A percentile compares a stretch with the other conserved stretches of the same genome.
Conservation (phyloP, 2,329 filamentous ascomycete species). For the Zelopaecilomyces penicillatus region DNA sequence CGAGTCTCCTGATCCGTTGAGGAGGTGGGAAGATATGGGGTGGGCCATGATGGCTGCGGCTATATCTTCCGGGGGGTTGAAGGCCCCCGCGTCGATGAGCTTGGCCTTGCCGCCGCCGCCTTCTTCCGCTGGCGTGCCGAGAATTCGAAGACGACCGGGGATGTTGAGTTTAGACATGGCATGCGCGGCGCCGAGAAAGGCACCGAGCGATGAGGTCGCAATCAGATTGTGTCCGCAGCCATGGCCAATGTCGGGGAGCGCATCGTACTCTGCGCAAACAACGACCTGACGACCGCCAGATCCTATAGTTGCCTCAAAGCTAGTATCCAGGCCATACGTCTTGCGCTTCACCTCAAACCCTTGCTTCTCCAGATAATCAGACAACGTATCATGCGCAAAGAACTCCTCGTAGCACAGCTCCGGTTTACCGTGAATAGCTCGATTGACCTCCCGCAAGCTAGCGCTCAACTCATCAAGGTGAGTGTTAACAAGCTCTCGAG, state of each 20-base stretch:
- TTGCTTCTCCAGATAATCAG: constrained; percentile 31
- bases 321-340: constrained; percentile 42
- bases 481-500: constrained; percentile 13
- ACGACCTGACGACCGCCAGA: constrained; percentile 31
- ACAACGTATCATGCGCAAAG: constrained; percentile 42
- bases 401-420: constrained; percentile 44
- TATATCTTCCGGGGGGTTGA: constrained; percentile 13
- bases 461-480: constrained; percentile 12
- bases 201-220: constrained; percentile 30
- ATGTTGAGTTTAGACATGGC: constrained; percentile 21
- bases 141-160: constrained; percentile 29
- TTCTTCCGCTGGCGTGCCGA: constrained; percentile 37
- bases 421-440: constrained; percentile 32
- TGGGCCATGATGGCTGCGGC: constrained; percentile 24
- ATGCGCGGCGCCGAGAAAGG: constrained; percentile 29
- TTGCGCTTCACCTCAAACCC: constrained; percentile 39
- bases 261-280: constrained; percentile 41
- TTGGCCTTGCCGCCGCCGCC: constrained; percentile 32
- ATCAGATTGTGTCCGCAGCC: constrained; percentile 40
- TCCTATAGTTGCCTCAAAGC: constrained; percentile 40
- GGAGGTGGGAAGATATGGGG: constrained; percentile 8
- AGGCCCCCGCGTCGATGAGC: constrained; percentile 21
- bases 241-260: constrained; percentile 37
- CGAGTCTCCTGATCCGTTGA: not conserved
- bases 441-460: constrained; percentile 13